Evolutionary conservation across 192 early-diverging fungal species (phyloP).

Genomic region (Gamsiella multidivaricata): DNA sequence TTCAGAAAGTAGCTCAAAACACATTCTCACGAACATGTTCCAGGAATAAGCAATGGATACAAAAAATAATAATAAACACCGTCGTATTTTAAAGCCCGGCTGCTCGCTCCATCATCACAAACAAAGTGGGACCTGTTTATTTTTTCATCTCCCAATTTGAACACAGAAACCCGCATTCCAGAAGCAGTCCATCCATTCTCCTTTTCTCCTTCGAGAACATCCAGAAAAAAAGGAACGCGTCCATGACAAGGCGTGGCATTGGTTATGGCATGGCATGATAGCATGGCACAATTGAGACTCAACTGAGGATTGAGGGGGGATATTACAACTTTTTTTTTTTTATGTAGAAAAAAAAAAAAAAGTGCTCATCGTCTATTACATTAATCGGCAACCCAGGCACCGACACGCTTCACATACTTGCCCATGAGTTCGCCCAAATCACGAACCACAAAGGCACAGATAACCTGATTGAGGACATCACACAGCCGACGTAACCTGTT

Average conservation of each 20-base stretch:
- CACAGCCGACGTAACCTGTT: conserved; percentile 47
- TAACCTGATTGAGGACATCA: conserved; percentile 55
- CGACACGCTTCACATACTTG: conserved; percentile 57
- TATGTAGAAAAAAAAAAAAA: background rate
- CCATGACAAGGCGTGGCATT: no score
- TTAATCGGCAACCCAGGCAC: conserved; percentile 55
- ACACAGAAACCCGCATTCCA: no score
- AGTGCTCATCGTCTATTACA: background rate
- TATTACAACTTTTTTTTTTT: no score
- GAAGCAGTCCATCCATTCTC: background rate
- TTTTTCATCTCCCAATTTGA: no score
- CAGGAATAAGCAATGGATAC: conserved; percentile 2
- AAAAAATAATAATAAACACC: no score
- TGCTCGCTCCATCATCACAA: no score
- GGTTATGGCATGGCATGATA: no score
- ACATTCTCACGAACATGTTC: background rate
- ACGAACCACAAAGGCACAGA: conserved; percentile 58
- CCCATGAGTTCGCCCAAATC: conserved; percentile 58
- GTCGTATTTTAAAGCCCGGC: no score
- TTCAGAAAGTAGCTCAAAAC: background rate
- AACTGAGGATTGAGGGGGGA: no score
- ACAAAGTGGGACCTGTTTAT: no score
- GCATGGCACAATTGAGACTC: no score
- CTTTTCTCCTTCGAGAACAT: background rate
- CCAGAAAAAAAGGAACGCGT: no score